Evolutionary conservation across 768 basidiomycete species (phyloP), one percentile per base, ranked within the genome.

Genomic region (Lyophyllum semitale): DNA sequence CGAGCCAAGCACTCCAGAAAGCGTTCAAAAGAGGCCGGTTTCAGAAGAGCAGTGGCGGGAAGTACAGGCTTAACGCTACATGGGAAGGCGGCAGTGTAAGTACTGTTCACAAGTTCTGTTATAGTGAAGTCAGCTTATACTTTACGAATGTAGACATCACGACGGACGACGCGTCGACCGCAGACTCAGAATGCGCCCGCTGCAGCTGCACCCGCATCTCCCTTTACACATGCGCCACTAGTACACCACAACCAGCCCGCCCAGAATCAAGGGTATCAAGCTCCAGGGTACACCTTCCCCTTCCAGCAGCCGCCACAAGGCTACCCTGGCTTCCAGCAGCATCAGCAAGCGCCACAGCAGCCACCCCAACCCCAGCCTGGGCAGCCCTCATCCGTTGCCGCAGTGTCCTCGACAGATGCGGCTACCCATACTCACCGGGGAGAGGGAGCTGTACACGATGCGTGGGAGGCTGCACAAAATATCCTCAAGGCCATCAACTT

Each of bases 1-100:
- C 93, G 3, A 91, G 89, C 63, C 93, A 95, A 69, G 93, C 93
- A 7, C 72, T 95, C 51, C 90, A 92, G 68, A 94, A 93, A 61
- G 92, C 93, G 4, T 91, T 76, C 70, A 89, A 86, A 68, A 79
- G 91, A 43, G 92, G 92, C 8, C 77, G 93, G 23, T 79, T 95
- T 50, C 85, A 89, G 65, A 95, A 94, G 66, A 81, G 80, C 27
- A 76, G 71, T n/a, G 77, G 78, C 48, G 88, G 88, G 2, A 88
- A 86, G 66, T 95, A 95, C 69, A 76, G 85, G 37, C 66, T 94
- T 20, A 94, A 88, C 66, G 73, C 85, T 6, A 76, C 71, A 51
- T 94, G 91, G 91, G 89, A 90, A 65, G 91, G 91, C 22, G 89
- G 88, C 27, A 87, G 79, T 64, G 91, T 93, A 66, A 67, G 89